Evolutionary conservation across 2,329 filamentous ascomycete species (phyloP), one percentile per base, ranked within the genome.

Genomic region (Intubia oerlemansii): DNA sequence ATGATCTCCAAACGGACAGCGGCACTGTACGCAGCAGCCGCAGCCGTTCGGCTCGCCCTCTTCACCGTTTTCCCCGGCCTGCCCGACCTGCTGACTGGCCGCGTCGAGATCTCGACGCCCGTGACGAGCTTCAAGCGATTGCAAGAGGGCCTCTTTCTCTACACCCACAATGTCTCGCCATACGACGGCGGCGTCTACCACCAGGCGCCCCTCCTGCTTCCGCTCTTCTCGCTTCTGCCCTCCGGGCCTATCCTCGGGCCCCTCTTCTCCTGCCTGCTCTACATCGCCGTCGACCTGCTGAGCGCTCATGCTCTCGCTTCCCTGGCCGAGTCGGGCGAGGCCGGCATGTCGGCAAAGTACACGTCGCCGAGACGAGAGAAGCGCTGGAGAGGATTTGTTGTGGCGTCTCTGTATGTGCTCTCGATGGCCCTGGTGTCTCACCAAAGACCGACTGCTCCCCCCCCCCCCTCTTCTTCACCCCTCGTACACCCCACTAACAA

Each of bases 51-150:
- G 40, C 60, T 95, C 34, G 53, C 80, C 32, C 65, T 95, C 30
- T 84, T 82, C 47, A 59, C 72, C 34, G 59, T 71, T 33, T 92
- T 93, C 46, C 84, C 88, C 36, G 67, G 66, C 21, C 60, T 98
- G 23, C 79, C 85, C 29, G 72, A 82, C 47, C 62, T 92, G 36
- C 62, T 98, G 36, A 88, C 81, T 13, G 78, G 76, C 38, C 76
- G 88, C 45, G 88, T 93, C 42, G 88, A 98, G 59, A 76, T 98
- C 44, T 93, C 88, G 25, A 98, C 88, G 14, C 85, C 88, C 22
- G 77, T 95, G 26, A 93, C 81, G 42, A 92, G 85, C 64, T 98
- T 93, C 66, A 95, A 95, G 59, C 69, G 88, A 67, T 81, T 95
- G 31, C 85, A 95, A 60, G 88, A 98, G 54, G 88, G 88, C 13